These are phyloP conservation scores for Talaromyces sp. DNA, from an alignment of 2,329 filamentous ascomycete genomes.

Conservation along the genomic window DNA sequence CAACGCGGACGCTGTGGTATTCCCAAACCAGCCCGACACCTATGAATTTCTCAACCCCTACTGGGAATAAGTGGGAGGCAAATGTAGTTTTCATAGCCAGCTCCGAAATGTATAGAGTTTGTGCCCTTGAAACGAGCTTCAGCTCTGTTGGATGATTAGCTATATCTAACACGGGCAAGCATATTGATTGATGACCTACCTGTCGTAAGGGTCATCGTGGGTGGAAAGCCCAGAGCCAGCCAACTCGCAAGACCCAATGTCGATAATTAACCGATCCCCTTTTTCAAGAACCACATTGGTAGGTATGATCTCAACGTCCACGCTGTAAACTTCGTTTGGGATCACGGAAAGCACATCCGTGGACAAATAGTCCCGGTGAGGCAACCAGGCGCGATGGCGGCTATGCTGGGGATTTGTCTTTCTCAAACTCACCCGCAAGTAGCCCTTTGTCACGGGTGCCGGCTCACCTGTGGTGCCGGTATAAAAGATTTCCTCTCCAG, in stretches of 20 bases:
- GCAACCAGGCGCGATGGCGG: slow-evolving; percentile 33
- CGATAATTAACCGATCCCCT: neutral
- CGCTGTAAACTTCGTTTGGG: slow-evolving; percentile 41
- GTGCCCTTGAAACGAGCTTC: neutral
- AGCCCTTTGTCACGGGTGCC: slow-evolving; percentile 50
- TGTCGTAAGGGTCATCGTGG: too few relatives aligned
- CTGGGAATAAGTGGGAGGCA: too few relatives aligned
- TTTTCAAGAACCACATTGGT: slow-evolving; percentile 21
- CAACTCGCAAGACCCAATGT: neutral
- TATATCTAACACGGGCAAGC: too few relatives aligned
- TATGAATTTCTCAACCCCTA: too few relatives aligned
- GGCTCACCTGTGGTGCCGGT: slow-evolving; percentile 53
- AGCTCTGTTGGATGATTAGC: neutral
- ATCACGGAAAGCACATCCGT: slow-evolving; percentile 40
- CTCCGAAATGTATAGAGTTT: neutral
- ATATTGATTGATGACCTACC: too few relatives aligned
- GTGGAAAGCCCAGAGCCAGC: too few relatives aligned
- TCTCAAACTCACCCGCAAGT: slow-evolving; percentile 49
- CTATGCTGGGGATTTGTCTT: neutral
- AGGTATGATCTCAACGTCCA: slow-evolving; percentile 36
- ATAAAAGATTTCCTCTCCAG: slow-evolving; percentile 48
- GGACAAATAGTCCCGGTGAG: slow-evolving; percentile 40
- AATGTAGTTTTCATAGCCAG: too few relatives aligned
- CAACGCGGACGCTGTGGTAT: too few relatives aligned
- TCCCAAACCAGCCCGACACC: too few relatives aligned